Conservation (phyloP, 1,284 basidiomycete species). For the Mycena sp. region DNA sequence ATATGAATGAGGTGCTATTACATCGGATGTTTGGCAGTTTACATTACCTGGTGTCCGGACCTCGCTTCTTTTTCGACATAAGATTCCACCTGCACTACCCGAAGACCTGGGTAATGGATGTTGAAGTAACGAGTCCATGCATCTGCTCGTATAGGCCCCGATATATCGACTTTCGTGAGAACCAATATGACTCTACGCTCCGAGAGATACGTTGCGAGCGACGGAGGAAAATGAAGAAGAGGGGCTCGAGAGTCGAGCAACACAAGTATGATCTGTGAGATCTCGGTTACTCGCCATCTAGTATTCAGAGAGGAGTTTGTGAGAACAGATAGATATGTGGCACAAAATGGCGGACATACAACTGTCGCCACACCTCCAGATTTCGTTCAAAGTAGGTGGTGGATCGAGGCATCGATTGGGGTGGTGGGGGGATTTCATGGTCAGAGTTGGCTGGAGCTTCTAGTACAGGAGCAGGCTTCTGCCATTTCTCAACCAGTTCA, state of each 20-base stretch:
- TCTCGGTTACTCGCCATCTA: conserved; percentile 90
- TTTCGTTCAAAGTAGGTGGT: conserved; percentile 90
- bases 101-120: conserved; percentile 60
- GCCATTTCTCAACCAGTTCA: conserved; percentile 64
- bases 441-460: too few species aligned
- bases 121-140: conserved; percentile 79
- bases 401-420: conserved; percentile 67
- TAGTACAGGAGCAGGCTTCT: conserved; percentile 37
- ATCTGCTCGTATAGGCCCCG: conserved; percentile 62
- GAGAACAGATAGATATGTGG: not conserved
- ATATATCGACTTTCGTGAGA: conserved; percentile 86
- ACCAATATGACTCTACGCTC: conserved; percentile 77
- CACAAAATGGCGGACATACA: conserved; percentile 58
- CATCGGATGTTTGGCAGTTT: not conserved
- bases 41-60: conserved; percentile 52
- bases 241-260: conserved; percentile 91
- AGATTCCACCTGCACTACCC: conserved; percentile 79
- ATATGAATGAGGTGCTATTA: not conserved
- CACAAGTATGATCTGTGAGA: conserved; percentile 85
- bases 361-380: conserved; percentile 91
- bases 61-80: conserved; percentile 63
- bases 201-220: conserved; percentile 61
- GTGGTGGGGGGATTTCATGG: too few species aligned
- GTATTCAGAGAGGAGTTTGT: conserved; percentile 7
- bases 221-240: conserved; percentile 70